phyloP scores from a whole-genome alignment of 257 asterid species.

The Nicotiana otophora region DNA sequence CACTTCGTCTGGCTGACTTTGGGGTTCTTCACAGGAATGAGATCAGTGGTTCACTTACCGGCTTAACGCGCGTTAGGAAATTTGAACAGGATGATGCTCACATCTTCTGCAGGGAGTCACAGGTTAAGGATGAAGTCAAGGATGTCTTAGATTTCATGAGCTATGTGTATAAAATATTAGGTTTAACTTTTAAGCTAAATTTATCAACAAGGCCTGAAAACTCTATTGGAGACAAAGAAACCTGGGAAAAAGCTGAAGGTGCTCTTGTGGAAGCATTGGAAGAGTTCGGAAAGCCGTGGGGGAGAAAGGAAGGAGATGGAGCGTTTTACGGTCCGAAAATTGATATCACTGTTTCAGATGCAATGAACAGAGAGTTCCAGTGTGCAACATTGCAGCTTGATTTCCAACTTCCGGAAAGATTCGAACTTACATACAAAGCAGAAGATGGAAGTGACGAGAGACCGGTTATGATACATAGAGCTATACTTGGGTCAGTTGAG shows the following conservation, averaged over 20 bases:
- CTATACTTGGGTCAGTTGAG: constrained; percentile 76
- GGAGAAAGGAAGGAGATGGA: constrained; percentile 47
- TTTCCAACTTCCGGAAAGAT: constrained; percentile 86
- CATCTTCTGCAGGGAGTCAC: constrained; percentile 93
- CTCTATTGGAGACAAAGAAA: constrained; percentile 63
- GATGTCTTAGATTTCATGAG: constrained; percentile 75
- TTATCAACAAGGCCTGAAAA: constrained; percentile 93
- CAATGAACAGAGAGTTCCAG: constrained; percentile 89
- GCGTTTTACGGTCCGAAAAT: constrained; percentile 9
- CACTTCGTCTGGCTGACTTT: constrained; percentile 91
- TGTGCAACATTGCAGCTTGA: constrained; percentile 95
- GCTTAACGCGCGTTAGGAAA: constrained; percentile 88
- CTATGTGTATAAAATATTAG: constrained; percentile 59
- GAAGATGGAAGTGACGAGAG: constrained; percentile 79
- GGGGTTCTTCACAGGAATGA: constrained; percentile 95
- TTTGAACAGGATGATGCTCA: constrained; percentile 96
- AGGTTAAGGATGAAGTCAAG: constrained; percentile 94
- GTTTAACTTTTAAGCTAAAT: constrained; percentile 86
- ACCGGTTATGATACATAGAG: constrained; percentile 80
- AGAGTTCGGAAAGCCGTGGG: constrained; percentile 89
- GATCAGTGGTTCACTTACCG: constrained; percentile 95
- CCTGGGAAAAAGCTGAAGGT: constrained; percentile 89
- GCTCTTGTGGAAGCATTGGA: constrained; percentile 81
- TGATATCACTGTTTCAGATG: constrained; percentile 49
- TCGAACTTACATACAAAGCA: constrained; percentile 78